A percentile compares a stretch with the other conserved stretches of the same genome.
phyloP scores from a whole-genome alignment of 371 early-diverging fungal species.

The Mycotypha africana region DNA sequence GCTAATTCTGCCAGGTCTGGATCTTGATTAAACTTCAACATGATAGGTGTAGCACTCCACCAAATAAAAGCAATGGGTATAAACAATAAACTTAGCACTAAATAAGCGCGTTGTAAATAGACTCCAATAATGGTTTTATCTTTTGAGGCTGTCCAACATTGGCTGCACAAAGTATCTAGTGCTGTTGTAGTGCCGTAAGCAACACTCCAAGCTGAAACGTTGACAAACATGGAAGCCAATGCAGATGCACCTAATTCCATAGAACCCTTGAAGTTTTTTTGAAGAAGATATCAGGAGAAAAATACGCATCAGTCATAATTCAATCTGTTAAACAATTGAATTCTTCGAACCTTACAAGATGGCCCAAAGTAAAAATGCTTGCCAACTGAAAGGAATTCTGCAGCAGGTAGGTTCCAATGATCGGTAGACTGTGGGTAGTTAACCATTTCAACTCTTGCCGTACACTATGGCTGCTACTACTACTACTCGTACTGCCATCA shows the following conservation, averaged over 20 bases:
- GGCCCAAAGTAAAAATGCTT: slow-evolving; percentile 60
- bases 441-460: slow-evolving; percentile 39
- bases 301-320: no score
- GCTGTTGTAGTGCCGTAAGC: slow-evolving; percentile 77
- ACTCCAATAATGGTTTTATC: slow-evolving; percentile 73
- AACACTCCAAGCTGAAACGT: slow-evolving; percentile 79
- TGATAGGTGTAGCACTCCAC: slow-evolving; percentile 59
- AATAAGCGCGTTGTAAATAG: slow-evolving; percentile 79
- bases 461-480: neutral
- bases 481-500: no score
- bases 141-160: slow-evolving; percentile 71
- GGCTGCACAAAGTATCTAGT: slow-evolving; percentile 86
- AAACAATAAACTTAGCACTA: slow-evolving; percentile 59
- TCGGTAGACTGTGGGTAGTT: slow-evolving; percentile 48
- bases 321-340: no score
- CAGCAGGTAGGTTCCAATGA: slow-evolving; percentile 57
- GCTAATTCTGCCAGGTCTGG: slow-evolving; percentile 32
- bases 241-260: slow-evolving; percentile 77
- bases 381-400: slow-evolving; percentile 62
- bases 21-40: slow-evolving; percentile 44
- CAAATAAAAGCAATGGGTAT: slow-evolving; percentile 73
- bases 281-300: no score
- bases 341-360: slow-evolving; percentile 33
- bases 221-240: slow-evolving; percentile 75
- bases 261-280: slow-evolving; percentile 33